Base-by-base conservation (phyloP, 257 asterid species). In the Nicotiana benthamiana region DNA sequence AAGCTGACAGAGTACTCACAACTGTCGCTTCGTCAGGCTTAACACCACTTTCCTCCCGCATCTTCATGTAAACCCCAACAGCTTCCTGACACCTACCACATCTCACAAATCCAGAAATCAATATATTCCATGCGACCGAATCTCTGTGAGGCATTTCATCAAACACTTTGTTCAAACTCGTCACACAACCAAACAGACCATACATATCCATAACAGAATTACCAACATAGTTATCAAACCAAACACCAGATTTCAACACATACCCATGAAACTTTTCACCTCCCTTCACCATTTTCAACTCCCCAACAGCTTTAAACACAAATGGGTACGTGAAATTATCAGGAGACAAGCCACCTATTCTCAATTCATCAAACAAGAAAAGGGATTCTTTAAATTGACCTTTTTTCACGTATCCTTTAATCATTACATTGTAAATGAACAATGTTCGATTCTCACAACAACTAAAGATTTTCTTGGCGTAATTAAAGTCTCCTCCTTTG, bases 311-410 rank as follows among this genome's bases (percentile, higher is more conserved):
- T 86, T 94, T 93, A 61, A 88, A 93, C 82, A 93, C 92, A 52
- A 94, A 94, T 1, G 98, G 97, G 82, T 89, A 94, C 4, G 97
- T 93, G 51, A 87, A 94, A 75, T 86, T 90, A 88, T 94, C 98
- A 0, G 97, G 97, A 85, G 87, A 84, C 81, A 91, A 72, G 51
- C 97, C 93, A 82, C 62, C 67, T 72, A 30, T 79, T 66, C 92
- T 93, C 84, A 94, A 80, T 82, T 91, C 93, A 82, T 93, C 90
- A 80, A 94, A 94, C 92, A 93, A 79, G 84, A 43, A 87, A 64
- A 92, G 87, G 34, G 95, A 87, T 75, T 80, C 80, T 77, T 83
- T 82, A 56, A 65, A 89, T 79, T 83, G 59, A 18, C 91, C 89
- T 10, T 28, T 81, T 84, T 85, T 94, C 32, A 86, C 84, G 81